Base-by-base conservation (phyloP, 768 basidiomycete genomes). In the Pleurotus ostreatus region DNA sequence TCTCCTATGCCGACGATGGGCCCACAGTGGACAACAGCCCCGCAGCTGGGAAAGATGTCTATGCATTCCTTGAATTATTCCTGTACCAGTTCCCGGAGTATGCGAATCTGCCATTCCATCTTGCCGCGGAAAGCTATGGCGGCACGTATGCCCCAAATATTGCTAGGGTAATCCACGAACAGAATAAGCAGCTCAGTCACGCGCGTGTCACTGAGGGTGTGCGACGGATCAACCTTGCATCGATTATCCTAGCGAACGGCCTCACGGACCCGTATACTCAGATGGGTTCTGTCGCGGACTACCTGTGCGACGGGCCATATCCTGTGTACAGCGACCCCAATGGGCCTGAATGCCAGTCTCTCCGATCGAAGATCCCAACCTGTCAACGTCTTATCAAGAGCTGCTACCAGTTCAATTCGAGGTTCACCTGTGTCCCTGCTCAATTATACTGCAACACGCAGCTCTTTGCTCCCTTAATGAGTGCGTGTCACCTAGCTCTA, bases 41-140 rank as follows among this genome's bases (percentile, higher is more conserved):
- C 3, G 85, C 85, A 18, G 93, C 93, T 2, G 96, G 91, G 16
- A 81, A 89, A 70, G 95, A 98, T 58, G 93, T 99, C 11, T 88
- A 89, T 67, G 86, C 86, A 3, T 92, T 92, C 78, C 74, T 91
- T 46, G 79, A 91, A 62, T 79, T 94, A 43, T 94, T 93, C 82
- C 71, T 92, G 56, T 71, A 74, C n/a, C 78, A 86, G 41, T 94
- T 84, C 77, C 81, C 86, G 4, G 67, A 93, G 68, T 94, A 92
- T 66, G 75, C 86, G 8, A 72, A 71, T 20, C 71, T 75, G 6
- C 82, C 88, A 0, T 89, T 94, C 79, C 89, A 92, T 65, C 71
- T 92, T 59, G 88, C 88, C 16, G 88, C 87, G 0, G 90, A 92
- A 69, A 89, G 86, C 62, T 92, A 92, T 57, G 80, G 79, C 6